Evolutionary conservation across 495 filamentous ascomycete species (phyloP).

Genomic region (Aspergillus panamensis): DNA sequence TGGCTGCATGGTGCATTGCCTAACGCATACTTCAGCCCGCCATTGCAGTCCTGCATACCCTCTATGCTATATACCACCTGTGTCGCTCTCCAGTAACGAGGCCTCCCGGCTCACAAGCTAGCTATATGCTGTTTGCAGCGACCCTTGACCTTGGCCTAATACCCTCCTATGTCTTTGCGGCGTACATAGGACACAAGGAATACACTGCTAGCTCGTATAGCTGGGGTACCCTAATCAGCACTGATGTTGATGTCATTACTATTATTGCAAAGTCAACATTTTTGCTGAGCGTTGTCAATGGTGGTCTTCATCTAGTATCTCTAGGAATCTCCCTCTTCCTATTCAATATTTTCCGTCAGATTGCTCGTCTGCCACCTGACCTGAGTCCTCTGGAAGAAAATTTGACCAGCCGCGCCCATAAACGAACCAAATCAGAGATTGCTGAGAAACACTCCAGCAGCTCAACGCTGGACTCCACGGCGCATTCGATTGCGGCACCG

Average conservation of each 20-base stretch:
- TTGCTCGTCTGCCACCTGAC: slow-evolving; percentile 75
- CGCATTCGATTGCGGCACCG: slow-evolving; percentile 53
- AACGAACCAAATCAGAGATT: slow-evolving; percentile 71
- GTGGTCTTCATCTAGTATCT: slow-evolving; percentile 65
- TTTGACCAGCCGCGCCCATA: slow-evolving; percentile 72
- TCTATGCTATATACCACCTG: slow-evolving; percentile 79
- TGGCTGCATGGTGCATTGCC: slow-evolving; percentile 1
- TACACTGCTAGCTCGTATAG: slow-evolving; percentile 40
- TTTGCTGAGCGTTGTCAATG: slow-evolving; percentile 56
- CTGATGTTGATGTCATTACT: slow-evolving; percentile 40
- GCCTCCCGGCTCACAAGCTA: slow-evolving; percentile 72
- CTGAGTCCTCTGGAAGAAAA: slow-evolving; percentile 90
- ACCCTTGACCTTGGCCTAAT: slow-evolving; percentile 67
- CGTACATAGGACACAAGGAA: slow-evolving; percentile 51
- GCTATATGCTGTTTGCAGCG: slow-evolving; percentile 78
- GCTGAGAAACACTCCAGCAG: slow-evolving; percentile 52
- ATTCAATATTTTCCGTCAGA: slow-evolving; percentile 72
- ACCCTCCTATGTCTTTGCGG: slow-evolving; percentile 73
- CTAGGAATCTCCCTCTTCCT: slow-evolving; percentile 67
- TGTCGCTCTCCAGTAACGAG: slow-evolving; percentile 60
- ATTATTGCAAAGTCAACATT: slow-evolving; percentile 61
- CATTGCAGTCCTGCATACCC: slow-evolving; percentile 62
- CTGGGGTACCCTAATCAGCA: slow-evolving; percentile 62
- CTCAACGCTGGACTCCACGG: slow-evolving; percentile 49
- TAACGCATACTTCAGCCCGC: slow-evolving; percentile 50